phyloP scores from a whole-genome alignment of 148 eudicot genomes.

The Cornus florida region DNA sequence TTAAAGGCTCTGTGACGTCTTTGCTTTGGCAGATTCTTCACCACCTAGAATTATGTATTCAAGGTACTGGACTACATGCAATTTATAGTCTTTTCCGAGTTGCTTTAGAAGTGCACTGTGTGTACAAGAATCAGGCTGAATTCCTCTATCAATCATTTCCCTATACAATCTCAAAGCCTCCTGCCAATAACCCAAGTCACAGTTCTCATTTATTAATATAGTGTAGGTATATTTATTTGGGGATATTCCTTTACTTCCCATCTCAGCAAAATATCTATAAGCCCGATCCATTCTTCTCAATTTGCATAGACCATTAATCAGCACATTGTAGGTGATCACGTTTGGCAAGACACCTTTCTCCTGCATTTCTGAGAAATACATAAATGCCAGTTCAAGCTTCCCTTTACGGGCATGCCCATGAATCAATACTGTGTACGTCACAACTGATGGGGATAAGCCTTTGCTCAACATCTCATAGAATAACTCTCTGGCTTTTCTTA shows the following conservation, averaged over 20 bases:
- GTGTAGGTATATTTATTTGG: constrained; percentile 60
- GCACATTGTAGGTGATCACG: constrained; percentile 55
- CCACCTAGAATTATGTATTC: no score
- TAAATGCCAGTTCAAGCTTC: constrained; percentile 37
- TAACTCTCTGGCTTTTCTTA: constrained; percentile 43
- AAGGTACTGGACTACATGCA: not conserved
- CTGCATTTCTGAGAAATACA: constrained; percentile 52
- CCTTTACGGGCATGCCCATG: constrained; percentile 43
- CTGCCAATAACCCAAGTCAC: constrained; percentile 33
- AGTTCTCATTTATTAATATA: constrained; percentile 48
- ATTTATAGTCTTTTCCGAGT: constrained; percentile 30
- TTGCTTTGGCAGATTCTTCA: no score
- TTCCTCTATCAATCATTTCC: constrained; percentile 44
- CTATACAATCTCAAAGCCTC: constrained; percentile 50
- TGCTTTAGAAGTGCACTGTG: constrained; percentile 45
- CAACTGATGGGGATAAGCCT: constrained; percentile 45
- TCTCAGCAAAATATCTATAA: constrained; percentile 36
- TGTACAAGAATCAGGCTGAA: constrained; percentile 55
- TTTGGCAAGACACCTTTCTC: constrained; percentile 45
- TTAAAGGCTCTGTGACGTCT: no score
- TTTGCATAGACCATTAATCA: constrained; percentile 62
- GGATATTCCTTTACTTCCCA: constrained; percentile 36
- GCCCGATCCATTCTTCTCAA: constrained; percentile 44
- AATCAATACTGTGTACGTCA: constrained; percentile 54
- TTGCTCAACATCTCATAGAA: constrained; percentile 39